These are phyloP conservation scores for Schizopora paradoxa DNA, from an alignment of 1,284 basidiomycete species.

Conservation along the genomic window DNA sequence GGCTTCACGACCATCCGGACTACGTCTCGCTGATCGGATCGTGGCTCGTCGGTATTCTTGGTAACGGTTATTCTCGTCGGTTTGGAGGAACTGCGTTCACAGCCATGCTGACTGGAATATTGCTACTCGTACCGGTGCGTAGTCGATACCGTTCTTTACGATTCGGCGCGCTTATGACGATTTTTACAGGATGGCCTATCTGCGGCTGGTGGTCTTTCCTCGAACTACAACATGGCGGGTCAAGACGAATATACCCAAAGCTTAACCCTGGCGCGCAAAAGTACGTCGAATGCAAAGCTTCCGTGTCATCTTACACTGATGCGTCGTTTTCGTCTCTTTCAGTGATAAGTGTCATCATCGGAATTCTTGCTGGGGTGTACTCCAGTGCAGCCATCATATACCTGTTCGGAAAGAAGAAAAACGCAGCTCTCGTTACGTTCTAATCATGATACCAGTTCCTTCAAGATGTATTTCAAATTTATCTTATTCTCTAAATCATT, in stretches of 20 bases:
- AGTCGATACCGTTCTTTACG: conserved; percentile 15
- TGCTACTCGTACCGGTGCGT: conserved; percentile 77
- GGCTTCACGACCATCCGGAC: conserved; percentile 37
- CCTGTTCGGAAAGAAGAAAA: conserved; percentile 67
- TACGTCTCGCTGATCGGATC: conserved; percentile 74
- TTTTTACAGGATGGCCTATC: conserved; percentile 70
- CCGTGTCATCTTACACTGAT: neutral
- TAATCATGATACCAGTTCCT: conserved; percentile 31
- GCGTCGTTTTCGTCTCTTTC: neutral
- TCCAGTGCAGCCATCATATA: conserved; percentile 77
- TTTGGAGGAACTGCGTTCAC: conserved; percentile 81
- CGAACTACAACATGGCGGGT: conserved; percentile 55
- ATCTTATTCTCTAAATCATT: too few species aligned
- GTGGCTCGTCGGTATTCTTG: conserved; percentile 74
- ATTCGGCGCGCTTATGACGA: conserved; percentile 11
- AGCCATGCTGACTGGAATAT: conserved; percentile 82
- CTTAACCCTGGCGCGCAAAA: conserved; percentile 20
- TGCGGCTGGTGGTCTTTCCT: conserved; percentile 76
- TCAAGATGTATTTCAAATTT: too few species aligned
- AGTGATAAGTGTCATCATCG: conserved; percentile 83
- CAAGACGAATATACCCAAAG: conserved; percentile 40
- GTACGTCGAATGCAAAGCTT: conserved; percentile 37
- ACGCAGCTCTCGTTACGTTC: conserved; percentile 72
- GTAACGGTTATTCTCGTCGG: conserved; percentile 75
- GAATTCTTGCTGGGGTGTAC: conserved; percentile 80